Evolutionary conservation across 345 rosid species (phyloP).

Genomic region (Turnera subulata): DNA sequence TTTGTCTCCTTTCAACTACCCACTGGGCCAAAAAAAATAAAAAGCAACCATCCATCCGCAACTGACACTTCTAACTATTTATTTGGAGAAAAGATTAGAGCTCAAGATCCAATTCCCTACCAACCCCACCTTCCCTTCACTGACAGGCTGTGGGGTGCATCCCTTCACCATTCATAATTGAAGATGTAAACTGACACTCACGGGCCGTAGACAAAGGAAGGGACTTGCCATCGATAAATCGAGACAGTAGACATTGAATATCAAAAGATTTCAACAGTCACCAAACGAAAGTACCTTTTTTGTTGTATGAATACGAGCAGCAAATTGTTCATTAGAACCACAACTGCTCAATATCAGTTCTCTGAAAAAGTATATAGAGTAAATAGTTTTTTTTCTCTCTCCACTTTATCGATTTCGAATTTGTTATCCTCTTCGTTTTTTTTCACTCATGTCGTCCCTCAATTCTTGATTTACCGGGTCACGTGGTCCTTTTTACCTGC

Average conservation of each 20-base stretch:
- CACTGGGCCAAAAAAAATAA: not conserved
- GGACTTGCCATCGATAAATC: constrained; percentile 10
- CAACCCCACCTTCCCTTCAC: constrained; percentile 5
- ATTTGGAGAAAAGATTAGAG: not conserved
- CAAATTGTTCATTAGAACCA: too few relatives aligned
- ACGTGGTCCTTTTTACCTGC: too few relatives aligned
- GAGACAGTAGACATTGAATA: constrained; percentile 3
- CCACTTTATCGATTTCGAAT: too few relatives aligned
- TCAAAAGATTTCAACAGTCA: constrained; percentile 6
- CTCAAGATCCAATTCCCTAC: not conserved
- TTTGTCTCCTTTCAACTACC: constrained; percentile 3
- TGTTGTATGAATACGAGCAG: too few relatives aligned
- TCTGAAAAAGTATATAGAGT: too few relatives aligned
- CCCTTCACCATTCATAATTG: constrained; percentile 3
- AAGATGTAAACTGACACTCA: constrained; percentile 8
- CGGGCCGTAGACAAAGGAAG: constrained; percentile 2
- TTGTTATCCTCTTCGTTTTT: too few relatives aligned
- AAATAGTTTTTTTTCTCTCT: too few relatives aligned
- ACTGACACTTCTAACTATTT: not conserved
- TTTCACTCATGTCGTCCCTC: too few relatives aligned
- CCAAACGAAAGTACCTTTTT: too few relatives aligned
- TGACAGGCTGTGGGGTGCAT: constrained; percentile 1
- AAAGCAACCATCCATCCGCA: not conserved
- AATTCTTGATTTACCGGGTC: too few relatives aligned
- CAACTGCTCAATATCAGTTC: too few relatives aligned